Base-by-base conservation (phyloP, 179 eudicot genomes). In the Camellia oleifera region DNA sequence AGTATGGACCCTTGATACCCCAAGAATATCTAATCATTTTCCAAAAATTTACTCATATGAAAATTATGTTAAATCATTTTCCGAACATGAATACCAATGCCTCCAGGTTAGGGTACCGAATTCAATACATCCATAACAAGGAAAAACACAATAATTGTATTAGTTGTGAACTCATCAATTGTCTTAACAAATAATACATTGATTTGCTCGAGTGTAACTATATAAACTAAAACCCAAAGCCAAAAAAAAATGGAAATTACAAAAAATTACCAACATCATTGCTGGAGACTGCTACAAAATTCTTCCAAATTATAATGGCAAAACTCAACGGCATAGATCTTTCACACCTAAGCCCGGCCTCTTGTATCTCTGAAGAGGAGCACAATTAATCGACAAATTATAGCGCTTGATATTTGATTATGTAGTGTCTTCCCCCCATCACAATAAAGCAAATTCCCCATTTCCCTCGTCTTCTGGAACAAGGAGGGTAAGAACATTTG, bases 101-200 rank as follows among this genome's bases (percentile, higher is more conserved):
- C 40, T 32, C 40, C 40, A 32, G 40, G 40, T 32, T 32, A 32
- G 40, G 40, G 40, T 32, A 32, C 40, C 1, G 40, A 32, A 32
- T 32, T 32, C 40, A 32, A 32, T 1, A 32, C 40, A 32, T 32
- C 40, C 40, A 32, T 32, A 32, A 32, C 40, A 32, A 32, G 40
- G 40, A 32, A 32, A 9, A 70, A 70, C 23, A 48, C 57, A 70
- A 70, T 7, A 18, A 70, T 48, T 48, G 48, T 46, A 70, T n/a
- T 44, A 70, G 57, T 50, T 46, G 32, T 7, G 57, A n/a, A 46
- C 13, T 32, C 8, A 52, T n/a, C 15, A 42, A 0, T 69, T 69
- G 53, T 48, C 74, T 50, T 32, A 48, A 48, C 40, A 42, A 42
- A 58, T 40, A 74, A 40, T 74, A 74, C 52, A 75, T 58, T 40